Base-by-base conservation (phyloP, 805 yeast genomes). In the Blastobotrys mokoenaii region DNA sequence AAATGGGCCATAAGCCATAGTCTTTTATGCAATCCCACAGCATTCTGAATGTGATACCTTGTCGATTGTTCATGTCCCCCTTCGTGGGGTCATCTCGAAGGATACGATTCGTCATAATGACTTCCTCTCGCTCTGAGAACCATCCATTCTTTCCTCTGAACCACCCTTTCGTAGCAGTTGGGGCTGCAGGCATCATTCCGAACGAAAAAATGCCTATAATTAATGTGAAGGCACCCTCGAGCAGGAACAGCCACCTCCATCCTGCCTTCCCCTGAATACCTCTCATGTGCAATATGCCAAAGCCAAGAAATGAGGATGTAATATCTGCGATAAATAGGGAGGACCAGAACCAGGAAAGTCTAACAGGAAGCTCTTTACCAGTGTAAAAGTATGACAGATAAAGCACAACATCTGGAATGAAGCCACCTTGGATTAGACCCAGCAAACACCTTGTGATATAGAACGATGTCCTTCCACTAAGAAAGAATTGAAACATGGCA, bases 331-430 rank as follows among this genome's bases (percentile, higher is more conserved):
- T 38, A 0, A 79, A 72, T 47, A 70, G 63, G 3, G 80, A 69
- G 35, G 73, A 67, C 70, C 79, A 79, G 59, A 80, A 80, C 50
- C 67, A 67, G 1, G 82, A 71, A 34, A 79, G 58, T 47, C 84
- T 65, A 27, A 76, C 59, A 0, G 83, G 70, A 14, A 80, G 62
- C 57, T 80, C 84, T 14, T 64, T 56, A n/a, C 72, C 54, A 1
- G 76, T 79, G 60, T 74, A 80, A 60, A 78, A 80, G 59, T 79
- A 80, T 2, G 80, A 72, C 63, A 80, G 62, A 77, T 81, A 80
- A 41, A 79, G 57, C 46, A 74, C 69, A 30, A 74, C 60, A 49
- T 79, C 84, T 36, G 80, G 76, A 49, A 80, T 78, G 46, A 78
- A 78, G 0, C 84, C 83, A 47, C 84, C 84, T 59, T 80, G 79